Evolutionary conservation across 2,329 filamentous ascomycete species (phyloP).

Genomic region (Hypoxylon rubiginosum): DNA sequence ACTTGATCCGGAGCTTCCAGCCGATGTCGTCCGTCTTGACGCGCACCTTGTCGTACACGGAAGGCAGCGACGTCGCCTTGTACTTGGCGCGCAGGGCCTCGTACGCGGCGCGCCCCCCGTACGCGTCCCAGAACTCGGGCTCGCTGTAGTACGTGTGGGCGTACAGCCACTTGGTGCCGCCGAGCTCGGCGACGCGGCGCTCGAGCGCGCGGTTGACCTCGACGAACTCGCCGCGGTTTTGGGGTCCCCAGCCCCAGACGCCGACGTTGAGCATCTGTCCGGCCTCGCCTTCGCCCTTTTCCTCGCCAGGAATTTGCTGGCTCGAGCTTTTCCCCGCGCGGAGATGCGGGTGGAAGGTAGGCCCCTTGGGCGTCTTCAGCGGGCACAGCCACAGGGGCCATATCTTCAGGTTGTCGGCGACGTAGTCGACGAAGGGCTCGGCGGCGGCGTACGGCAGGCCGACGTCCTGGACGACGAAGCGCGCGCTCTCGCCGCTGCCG

Average conservation of each 20-base stretch:
- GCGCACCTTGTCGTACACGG: slow-evolving; percentile 78
- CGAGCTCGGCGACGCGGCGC: slow-evolving; percentile 74
- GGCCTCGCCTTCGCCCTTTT: background rate
- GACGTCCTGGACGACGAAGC: slow-evolving; percentile 78
- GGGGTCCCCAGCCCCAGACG: slow-evolving; percentile 84
- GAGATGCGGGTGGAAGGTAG: slow-evolving; percentile 69
- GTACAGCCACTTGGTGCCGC: slow-evolving; percentile 89
- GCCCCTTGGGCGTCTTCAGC: slow-evolving; percentile 61
- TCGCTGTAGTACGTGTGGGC: slow-evolving; percentile 87
- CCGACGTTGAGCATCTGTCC: slow-evolving; percentile 70
- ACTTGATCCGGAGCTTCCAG: slow-evolving; percentile 61
- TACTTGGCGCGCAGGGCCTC: slow-evolving; percentile 73
- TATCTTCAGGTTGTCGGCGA: slow-evolving; percentile 63
- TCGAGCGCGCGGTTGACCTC: slow-evolving; percentile 79
- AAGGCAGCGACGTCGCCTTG: slow-evolving; percentile 71
- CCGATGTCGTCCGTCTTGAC: slow-evolving; percentile 63
- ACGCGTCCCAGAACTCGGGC: slow-evolving; percentile 76
- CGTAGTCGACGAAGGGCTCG: slow-evolving; percentile 69
- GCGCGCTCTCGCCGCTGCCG: slow-evolving; percentile 72
- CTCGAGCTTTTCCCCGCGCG: slow-evolving; percentile 48
- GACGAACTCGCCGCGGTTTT: slow-evolving; percentile 70
- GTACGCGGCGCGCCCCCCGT: slow-evolving; percentile 71
- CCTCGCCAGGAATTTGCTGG: no score
- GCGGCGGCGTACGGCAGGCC: slow-evolving; percentile 67
- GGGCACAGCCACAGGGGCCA: slow-evolving; percentile 74